Evolutionary conservation across 768 basidiomycete genomes (phyloP), one percentile per base, ranked within the genome.

Genomic region (Boletus sp.): DNA sequence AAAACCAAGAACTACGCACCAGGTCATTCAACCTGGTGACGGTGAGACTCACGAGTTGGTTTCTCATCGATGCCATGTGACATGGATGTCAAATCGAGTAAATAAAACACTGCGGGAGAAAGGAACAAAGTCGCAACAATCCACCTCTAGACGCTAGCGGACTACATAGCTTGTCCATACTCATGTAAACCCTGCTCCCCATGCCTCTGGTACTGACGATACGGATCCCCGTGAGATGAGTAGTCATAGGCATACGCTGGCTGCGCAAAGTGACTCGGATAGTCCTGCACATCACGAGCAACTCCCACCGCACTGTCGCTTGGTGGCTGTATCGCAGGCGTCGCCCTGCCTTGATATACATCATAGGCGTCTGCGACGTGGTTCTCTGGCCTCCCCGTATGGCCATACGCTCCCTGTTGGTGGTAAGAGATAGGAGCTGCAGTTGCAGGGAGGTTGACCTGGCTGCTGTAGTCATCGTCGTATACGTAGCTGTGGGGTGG

Each of bases 401-500:
- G 63, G 1, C 54, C 56, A 36, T 74, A 69, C 9, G 49, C 24
- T 20, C 61, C 63, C 8, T 59, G 37, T 50, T 56, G 70, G 41
- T 80, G 77, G 47, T 80, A 80, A 32, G 78, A 78, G 50, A 85
- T 79, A 6, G 87, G 82, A 33, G 87, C 85, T 17, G 85, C 84
- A 32, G 80, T 72, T 5, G 77, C 62, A 17, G 86, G 70, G 14
- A 92, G 79, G 66, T 87, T 81, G 32, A 77, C 73, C 20, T 80
- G 80, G 67, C 86, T 87, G 60, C 85, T 82, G 64, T 84, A 82
- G 62, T 90, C 88, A 54, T 90, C 86, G 57, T 87, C 87, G 60
- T 87, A 84, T 37, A 61, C 67, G 37, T 82, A 78, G 15, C 77
- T 58, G 45, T 70, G 77, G 30, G 74, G 69, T 18, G 83, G 79